A percentile compares a stretch with the other conserved stretches of the same genome.
phyloP scores from a whole-genome alignment of 2,329 filamentous ascomycete species.

The Orbilia ellipsospora region DNA sequence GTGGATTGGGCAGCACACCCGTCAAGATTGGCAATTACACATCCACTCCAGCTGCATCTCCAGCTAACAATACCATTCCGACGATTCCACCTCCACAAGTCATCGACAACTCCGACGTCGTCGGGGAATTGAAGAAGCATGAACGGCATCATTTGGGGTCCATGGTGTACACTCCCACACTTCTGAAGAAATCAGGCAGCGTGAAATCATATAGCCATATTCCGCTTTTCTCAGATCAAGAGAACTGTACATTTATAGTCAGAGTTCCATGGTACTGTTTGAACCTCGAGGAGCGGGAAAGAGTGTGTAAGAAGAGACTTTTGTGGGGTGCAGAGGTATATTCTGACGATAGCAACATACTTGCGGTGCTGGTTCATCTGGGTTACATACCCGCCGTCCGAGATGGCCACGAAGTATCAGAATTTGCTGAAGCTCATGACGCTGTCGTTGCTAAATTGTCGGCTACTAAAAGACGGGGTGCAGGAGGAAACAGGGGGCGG shows the following conservation, averaged over 20 bases:
- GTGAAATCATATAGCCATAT: slow-evolving; percentile 72
- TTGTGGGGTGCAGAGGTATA: slow-evolving; percentile 96
- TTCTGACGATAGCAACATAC: slow-evolving; percentile 92
- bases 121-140: slow-evolving; percentile 55
- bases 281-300: slow-evolving; percentile 75
- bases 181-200: slow-evolving; percentile 61
- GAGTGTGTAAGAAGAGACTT: slow-evolving; percentile 82
- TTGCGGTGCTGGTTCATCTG: slow-evolving; percentile 91
- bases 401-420: slow-evolving; percentile 53
- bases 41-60: slow-evolving; percentile 10
- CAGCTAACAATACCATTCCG: slow-evolving; percentile 15
- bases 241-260: slow-evolving; percentile 90
- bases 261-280: slow-evolving; percentile 86
- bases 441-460: slow-evolving; percentile 40
- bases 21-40: slow-evolving; percentile 15
- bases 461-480: slow-evolving; percentile 35
- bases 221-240: slow-evolving; percentile 79
- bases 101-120: slow-evolving; percentile 58
- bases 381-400: slow-evolving; percentile 91
- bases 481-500: slow-evolving; percentile 57
- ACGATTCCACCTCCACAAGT: slow-evolving; percentile 58
- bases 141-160: slow-evolving; percentile 59
- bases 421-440: slow-evolving; percentile 51
- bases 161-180: slow-evolving; percentile 58
- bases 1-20: slow-evolving; percentile 29